Base-by-base conservation (phyloP, 306 rosid genomes). In the Vigna angularis region DNA sequence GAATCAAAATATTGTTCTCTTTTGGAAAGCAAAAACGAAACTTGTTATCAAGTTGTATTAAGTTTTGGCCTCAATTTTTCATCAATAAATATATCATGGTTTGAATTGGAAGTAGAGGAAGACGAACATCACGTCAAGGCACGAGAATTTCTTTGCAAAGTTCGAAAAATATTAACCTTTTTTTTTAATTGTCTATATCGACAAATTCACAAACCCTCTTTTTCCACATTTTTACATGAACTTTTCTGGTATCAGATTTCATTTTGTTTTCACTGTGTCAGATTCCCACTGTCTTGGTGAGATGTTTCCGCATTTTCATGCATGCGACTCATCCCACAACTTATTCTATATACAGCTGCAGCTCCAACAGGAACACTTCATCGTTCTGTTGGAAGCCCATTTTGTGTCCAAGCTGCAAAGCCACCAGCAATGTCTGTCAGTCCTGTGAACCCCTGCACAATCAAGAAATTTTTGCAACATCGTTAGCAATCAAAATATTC, bases 401-500 rank as follows among this genome's bases (percentile, higher is more conserved):
- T 92, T 76, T 83, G 89, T 24, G 91, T 76, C 98, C 98, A 92
- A 76, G 97, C 85, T 80, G 90, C 97, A 75, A 80, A 90, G 26
- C 98, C 98, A 75, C 98, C 98, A 2, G 98, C 97, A 72, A 94
- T 86, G 81, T 95, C 96, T 47, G 97, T 95, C 44, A 92, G 77
- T 75, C 92, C 90, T 38, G 78, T 79, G 59, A 83, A 95, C 47
- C 98, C 98, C 98, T 92, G 83, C 85, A 74, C 3, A 52, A 66
- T 42, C 3, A 20, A 44, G 5, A 12, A 18, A 5, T 9, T 5
- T 53, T 66, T 44, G 82, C 70, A 64, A 32, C 20, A 77, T 45
- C 16, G 1, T 7, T 42, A 63, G 3, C n/a, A 3, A 70, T 42
- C 47, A 36, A 61, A 30, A 51, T 17, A 26, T n/a, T 44, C 22